phyloP scores from a whole-genome alignment of 1,139 yeast species.

The Kodamaea sp. region DNA sequence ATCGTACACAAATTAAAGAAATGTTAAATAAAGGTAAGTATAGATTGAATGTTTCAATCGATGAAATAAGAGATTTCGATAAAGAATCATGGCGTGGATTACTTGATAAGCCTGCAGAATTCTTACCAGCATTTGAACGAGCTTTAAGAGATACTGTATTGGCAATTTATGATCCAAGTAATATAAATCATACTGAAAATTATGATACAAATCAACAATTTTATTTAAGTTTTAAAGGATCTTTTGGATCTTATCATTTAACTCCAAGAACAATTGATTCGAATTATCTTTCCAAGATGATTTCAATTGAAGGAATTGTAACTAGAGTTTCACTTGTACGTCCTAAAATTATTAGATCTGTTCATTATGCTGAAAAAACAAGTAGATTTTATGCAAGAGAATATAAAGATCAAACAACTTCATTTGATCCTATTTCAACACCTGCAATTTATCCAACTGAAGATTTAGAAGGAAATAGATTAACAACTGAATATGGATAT shows the following conservation, averaged over 20 bases:
- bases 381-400: constrained; percentile 86
- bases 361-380: constrained; percentile 87
- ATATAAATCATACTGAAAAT: constrained; percentile 41
- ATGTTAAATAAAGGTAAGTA: constrained; percentile 66
- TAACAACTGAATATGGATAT: constrained; percentile 89
- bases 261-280: constrained; percentile 88
- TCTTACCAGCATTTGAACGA: constrained; percentile 81
- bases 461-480: constrained; percentile 84
- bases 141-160: constrained; percentile 81
- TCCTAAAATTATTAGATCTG: constrained; percentile 88
- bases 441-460: constrained; percentile 92
- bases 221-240: constrained; percentile 81
- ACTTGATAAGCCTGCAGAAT: constrained; percentile 76
- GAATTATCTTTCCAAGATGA: constrained; percentile 69
- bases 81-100: constrained; percentile 75
- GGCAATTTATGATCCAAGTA: constrained; percentile 58
- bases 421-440: constrained; percentile 79
- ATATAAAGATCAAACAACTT: constrained; percentile 89
- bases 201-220: constrained; percentile 64
- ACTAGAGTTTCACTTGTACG: constrained; percentile 90
- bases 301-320: constrained; percentile 92
- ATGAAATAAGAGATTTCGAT: constrained; percentile 85
- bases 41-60: constrained; percentile 74
- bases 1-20: constrained; percentile 64
- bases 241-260: constrained; percentile 84